Conservation (phyloP, 345 rosid species). For the Rhizophora apiculata region DNA sequence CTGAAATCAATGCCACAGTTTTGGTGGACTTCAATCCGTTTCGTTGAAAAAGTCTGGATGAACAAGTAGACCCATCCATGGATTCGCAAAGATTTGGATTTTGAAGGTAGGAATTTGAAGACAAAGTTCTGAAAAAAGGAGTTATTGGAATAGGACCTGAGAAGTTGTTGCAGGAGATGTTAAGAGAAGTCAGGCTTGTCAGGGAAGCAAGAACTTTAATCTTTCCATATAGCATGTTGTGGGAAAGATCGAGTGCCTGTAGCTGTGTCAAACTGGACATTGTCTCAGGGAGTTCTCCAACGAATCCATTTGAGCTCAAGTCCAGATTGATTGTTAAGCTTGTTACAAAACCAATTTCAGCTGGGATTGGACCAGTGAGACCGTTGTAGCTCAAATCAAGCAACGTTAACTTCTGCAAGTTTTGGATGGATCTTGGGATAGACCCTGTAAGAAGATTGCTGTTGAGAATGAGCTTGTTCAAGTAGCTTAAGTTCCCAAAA, state of each 20-base stretch:
- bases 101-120: conserved; percentile 56
- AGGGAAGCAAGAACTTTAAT: conserved; percentile 73
- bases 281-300: conserved; percentile 64
- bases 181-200: conserved; percentile 86
- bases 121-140: conserved; percentile 73
- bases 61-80: conserved; percentile 69
- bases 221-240: conserved; percentile 54
- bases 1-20: conserved; percentile 60
- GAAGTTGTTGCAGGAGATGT: conserved; percentile 83
- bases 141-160: conserved; percentile 89
- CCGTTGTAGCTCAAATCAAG: conserved; percentile 87
- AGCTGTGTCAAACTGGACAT: conserved; percentile 72
- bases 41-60: conserved; percentile 38
- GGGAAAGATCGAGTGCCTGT: conserved; percentile 85
- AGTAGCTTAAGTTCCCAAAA: conserved; percentile 85
- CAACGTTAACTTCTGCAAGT: conserved; percentile 70
- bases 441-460: conserved; percentile 72
- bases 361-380: conserved; percentile 65
- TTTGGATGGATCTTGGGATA: conserved; percentile 58
- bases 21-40: conserved; percentile 60
- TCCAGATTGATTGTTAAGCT: conserved; percentile 85
- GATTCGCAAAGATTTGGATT: conserved; percentile 67
- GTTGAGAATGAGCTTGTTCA: conserved; percentile 91
- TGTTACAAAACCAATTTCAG: conserved; percentile 65
- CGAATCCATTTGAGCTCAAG: conserved; percentile 64